Base-by-base conservation (phyloP, 225 moss, liverwort and hornwort genomes). In the Sphagnum contortum region DNA sequence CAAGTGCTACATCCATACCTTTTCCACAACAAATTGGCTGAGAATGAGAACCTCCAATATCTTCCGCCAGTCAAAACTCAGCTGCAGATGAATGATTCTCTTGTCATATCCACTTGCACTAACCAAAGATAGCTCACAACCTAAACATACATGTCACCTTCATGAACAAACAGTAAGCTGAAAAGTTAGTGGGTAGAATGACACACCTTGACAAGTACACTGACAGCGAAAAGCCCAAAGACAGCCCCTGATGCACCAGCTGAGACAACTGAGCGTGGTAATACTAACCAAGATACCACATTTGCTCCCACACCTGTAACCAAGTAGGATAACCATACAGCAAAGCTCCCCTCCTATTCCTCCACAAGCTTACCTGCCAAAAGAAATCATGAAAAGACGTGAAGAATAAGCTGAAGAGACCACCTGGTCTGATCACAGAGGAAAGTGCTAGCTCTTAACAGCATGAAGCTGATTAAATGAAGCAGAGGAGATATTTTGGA, bases 21-120 rank as follows among this genome's bases (percentile, higher is more conserved):
- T 92, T 29, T 98, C 96, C 69, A 98, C 90, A 70, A 98, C 96
- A 65, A 98, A 98, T 74, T 92, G 96, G n/a, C 96, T 92, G 75
- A 98, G 75, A 54, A 98, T 98, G 70, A 98, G 65, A 66, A 98
- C 96, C 73, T 98, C 96, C 74, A 98, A 64, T 47, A 98, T 82
- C 73, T 98, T 98, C 56, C 93, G 84, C 96, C 96, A 98, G 71
- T 98, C 89, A 59, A 87, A 98, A 71, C 93, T 98, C 70, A 98
- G 70, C 96, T 95, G 86, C 64, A 67, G 59, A 29, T 29, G 29
- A 29, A 29, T 29, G 29, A 29, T 29, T 29, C 29, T 29, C 29
- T 29, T 29, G 29, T 29, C 29, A 29, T 29, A 29, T 29, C 29
- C 29, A 29, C 29, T 29, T 29, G 29, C 29, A 29, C 29, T 29